phyloP scores from a whole-genome alignment of 2,329 filamentous ascomycete species.

The Incumbomyces delicatus region DNA sequence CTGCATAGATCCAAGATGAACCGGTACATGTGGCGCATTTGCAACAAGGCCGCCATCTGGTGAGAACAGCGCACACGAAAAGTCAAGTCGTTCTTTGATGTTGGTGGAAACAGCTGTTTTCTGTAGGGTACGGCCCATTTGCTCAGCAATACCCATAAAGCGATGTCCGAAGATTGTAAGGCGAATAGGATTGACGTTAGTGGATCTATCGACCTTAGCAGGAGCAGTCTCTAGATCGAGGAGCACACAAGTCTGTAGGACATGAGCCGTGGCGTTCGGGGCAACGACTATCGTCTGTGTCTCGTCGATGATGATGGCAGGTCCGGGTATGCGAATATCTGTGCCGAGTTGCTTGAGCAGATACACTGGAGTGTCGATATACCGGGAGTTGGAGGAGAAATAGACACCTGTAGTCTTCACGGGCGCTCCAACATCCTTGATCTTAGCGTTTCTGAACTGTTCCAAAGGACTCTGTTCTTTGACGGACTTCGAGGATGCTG shows the following conservation, averaged over 20 bases:
- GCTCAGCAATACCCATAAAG: constrained; percentile 51
- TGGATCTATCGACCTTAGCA: constrained; percentile 7
- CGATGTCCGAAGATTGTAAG: constrained; percentile 47
- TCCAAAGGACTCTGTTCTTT: constrained; percentile 73
- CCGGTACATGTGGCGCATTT: constrained; percentile 67
- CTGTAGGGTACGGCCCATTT: constrained; percentile 49
- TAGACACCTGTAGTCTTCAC: constrained; percentile 63
- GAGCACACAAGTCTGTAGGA: constrained; percentile 82
- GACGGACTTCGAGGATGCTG: constrained; percentile 76
- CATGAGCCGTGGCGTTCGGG: constrained; percentile 62
- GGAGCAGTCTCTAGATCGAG: constrained; percentile 41
- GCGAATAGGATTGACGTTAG: constrained; percentile 40
- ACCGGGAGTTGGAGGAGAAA: constrained; percentile 60
- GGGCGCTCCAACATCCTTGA: constrained; percentile 46
- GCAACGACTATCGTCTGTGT: constrained; percentile 82
- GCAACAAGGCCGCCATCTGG: constrained; percentile 61
- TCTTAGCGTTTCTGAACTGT: constrained; percentile 62
- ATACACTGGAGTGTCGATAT: constrained; percentile 69
- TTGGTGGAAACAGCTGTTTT: constrained; percentile 52
- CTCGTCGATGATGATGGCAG: constrained; percentile 67
- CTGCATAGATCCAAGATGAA: constrained; percentile 70
- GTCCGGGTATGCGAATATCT: constrained; percentile 65
- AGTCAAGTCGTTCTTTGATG: constrained; percentile 72
- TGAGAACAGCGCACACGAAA: constrained; percentile 68
- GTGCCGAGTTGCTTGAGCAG: constrained; percentile 64